These are phyloP conservation scores for Alternaria dauci DNA, from an alignment of 2,329 filamentous ascomycete genomes.

Conservation along the genomic window DNA sequence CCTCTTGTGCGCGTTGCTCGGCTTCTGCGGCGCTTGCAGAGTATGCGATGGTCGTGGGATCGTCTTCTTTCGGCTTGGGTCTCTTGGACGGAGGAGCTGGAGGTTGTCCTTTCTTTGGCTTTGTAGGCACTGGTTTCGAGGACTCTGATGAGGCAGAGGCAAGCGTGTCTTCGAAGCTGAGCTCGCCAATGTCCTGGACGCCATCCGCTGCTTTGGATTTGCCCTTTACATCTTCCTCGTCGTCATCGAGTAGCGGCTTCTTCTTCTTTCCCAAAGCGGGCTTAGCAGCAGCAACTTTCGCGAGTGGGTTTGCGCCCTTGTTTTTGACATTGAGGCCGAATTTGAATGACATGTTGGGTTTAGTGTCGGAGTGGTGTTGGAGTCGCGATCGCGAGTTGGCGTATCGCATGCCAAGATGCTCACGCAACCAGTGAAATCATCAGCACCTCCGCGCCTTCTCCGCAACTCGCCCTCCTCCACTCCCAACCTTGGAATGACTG, in stretches of 20 bases:
- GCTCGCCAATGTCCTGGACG: slow-evolving; percentile 64
- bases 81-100: slow-evolving; percentile 49
- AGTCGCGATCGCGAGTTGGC: slow-evolving; percentile 8
- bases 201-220: slow-evolving; percentile 48
- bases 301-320: slow-evolving; percentile 52
- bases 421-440: slow-evolving; percentile 40
- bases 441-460: slow-evolving; percentile 35
- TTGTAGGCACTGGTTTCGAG: slow-evolving; percentile 39
- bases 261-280: slow-evolving; percentile 41
- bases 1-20: slow-evolving; percentile 70
- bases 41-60: slow-evolving; percentile 62
- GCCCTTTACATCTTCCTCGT: slow-evolving; percentile 60
- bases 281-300: slow-evolving; percentile 27
- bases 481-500: not conserved
- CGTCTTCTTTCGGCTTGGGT: slow-evolving; percentile 46
- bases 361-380: slow-evolving; percentile 11
- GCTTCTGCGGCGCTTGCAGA: slow-evolving; percentile 71
- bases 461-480: slow-evolving; percentile 20
- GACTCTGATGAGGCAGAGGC: slow-evolving; percentile 30
- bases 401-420: slow-evolving; percentile 30
- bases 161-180: slow-evolving; percentile 65
- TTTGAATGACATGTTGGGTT: slow-evolving; percentile 53
- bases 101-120: slow-evolving; percentile 48
- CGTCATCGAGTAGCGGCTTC: slow-evolving; percentile 61
- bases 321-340: slow-evolving; percentile 69